Percentiles rank a stretch among this genome's conserved stretches.
phyloP scores from a whole-genome alignment of 495 filamentous ascomycete species.

The Aspergillus sclerotioniger region DNA sequence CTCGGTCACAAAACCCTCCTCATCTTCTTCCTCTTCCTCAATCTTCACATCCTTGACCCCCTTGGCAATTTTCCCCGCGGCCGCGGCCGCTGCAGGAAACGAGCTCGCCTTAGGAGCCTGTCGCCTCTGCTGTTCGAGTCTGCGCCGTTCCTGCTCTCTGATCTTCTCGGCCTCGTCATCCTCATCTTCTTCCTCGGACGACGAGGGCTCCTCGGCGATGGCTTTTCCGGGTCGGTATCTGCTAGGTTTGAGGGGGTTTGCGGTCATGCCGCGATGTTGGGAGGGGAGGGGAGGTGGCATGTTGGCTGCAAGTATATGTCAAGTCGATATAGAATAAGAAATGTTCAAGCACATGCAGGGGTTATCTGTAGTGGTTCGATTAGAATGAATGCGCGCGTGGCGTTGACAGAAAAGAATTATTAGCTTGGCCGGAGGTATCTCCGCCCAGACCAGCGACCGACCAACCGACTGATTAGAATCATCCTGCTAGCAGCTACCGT shows the following conservation, averaged over 20 bases:
- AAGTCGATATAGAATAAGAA: neutral
- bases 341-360: too few species aligned
- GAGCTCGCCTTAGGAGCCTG: slow-evolving; percentile 65
- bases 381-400: neutral
- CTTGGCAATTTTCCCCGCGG: slow-evolving; percentile 33
- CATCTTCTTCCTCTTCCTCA: slow-evolving; percentile 49
- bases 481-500: too few species aligned
- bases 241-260: slow-evolving; percentile 73
- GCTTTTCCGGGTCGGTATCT: slow-evolving; percentile 87
- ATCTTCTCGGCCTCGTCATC: slow-evolving; percentile 43
- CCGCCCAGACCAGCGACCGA: neutral
- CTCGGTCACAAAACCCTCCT: slow-evolving; percentile 77
- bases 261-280: slow-evolving; percentile 83
- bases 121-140: slow-evolving; percentile 30
- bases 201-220: slow-evolving; percentile 63
- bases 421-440: neutral
- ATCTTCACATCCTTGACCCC: slow-evolving; percentile 28
- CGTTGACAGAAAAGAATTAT: neutral
- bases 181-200: slow-evolving; percentile 59
- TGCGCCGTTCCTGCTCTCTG: slow-evolving; percentile 34
- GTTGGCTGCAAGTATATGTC: slow-evolving; percentile 20
- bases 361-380: too few species aligned
- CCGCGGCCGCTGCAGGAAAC: slow-evolving; percentile 44
- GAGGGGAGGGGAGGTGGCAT: slow-evolving; percentile 64
- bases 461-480: neutral